A percentile compares a stretch with the other conserved stretches of the same genome.
Evolutionary conservation across 2,329 filamentous ascomycete species (phyloP).

Genomic region (Hypoxylon sp.): DNA sequence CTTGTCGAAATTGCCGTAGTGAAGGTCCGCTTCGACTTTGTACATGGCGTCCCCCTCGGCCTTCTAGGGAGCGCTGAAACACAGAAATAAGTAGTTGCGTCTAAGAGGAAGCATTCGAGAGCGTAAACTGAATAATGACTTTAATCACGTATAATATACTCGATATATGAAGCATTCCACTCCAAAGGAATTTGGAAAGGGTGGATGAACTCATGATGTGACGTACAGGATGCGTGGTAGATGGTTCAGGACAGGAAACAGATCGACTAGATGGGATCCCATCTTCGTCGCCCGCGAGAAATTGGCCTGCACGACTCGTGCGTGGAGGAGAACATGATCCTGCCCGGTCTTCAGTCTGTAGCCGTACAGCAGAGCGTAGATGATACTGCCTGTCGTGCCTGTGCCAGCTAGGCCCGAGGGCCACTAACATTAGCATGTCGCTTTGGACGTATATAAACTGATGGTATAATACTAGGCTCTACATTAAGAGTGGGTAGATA

Average conservation of each 20-base stretch:
- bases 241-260: slow-evolving; percentile 56
- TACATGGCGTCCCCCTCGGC: slow-evolving; percentile 47
- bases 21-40: slow-evolving; percentile 43
- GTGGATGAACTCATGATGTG: too few species aligned
- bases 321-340: slow-evolving; percentile 45
- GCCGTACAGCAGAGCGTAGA: slow-evolving; percentile 55
- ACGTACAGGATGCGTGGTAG: too few species aligned
- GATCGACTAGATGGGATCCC: slow-evolving; percentile 56
- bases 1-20: slow-evolving; percentile 16
- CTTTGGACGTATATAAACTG: not conserved
- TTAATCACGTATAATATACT: too few species aligned
- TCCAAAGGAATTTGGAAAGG: too few species aligned
- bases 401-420: not conserved
- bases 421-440: not conserved
- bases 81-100: too few species aligned
- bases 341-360: slow-evolving; percentile 48
- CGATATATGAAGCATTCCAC: too few species aligned
- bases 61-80: slow-evolving; percentile 53
- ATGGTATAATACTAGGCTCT: too few species aligned
- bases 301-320: slow-evolving; percentile 44
- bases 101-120: too few species aligned
- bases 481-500: too few species aligned
- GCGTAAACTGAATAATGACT: too few species aligned
- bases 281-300: slow-evolving; percentile 46
- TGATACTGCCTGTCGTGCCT: slow-evolving; percentile 52